phyloP scores from a whole-genome alignment of 805 yeast genomes.

The Ogataea zsoltii region DNA sequence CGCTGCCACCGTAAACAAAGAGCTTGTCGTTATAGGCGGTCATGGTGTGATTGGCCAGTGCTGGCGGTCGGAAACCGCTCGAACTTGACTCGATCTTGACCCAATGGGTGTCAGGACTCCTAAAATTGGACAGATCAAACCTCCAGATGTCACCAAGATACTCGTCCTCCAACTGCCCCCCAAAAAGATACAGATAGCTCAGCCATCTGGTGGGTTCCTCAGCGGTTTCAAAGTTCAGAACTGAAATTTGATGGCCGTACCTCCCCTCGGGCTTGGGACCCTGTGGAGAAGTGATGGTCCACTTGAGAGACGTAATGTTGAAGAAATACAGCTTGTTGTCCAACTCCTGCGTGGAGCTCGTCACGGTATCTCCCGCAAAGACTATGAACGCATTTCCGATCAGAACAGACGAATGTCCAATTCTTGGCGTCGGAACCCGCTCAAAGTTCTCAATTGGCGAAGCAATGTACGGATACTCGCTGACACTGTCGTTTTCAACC shows the following conservation, averaged over 20 bases:
- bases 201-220: conserved; percentile 37
- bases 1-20: conserved; percentile 88
- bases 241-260: conserved; percentile 89
- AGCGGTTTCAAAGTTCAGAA: conserved; percentile 60
- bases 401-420: conserved; percentile 89
- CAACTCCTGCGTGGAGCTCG: conserved; percentile 70
- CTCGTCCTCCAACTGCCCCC: conserved; percentile 87
- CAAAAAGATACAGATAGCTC: conserved; percentile 75
- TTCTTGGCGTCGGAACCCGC: conserved; percentile 91
- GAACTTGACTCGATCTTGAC: conserved; percentile 57
- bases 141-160: conserved; percentile 80
- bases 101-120: conserved; percentile 86
- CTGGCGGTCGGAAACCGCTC: conserved; percentile 55
- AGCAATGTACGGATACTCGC: conserved; percentile 40
- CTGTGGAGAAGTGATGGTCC: conserved; percentile 75
- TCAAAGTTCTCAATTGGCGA: conserved; percentile 68
- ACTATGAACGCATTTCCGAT: conserved; percentile 94
- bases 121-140: conserved; percentile 84
- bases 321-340: conserved; percentile 90
- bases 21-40: conserved; percentile 73
- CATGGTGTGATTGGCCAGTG: conserved; percentile 90
- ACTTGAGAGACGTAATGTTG: conserved; percentile 71
- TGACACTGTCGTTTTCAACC: conserved; percentile 22
- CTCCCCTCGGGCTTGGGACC: conserved; percentile 87
- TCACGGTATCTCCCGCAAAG: conserved; percentile 95